phyloP scores from a whole-genome alignment of 768 basidiomycete genomes.

The Boletus rubropictus region DNA sequence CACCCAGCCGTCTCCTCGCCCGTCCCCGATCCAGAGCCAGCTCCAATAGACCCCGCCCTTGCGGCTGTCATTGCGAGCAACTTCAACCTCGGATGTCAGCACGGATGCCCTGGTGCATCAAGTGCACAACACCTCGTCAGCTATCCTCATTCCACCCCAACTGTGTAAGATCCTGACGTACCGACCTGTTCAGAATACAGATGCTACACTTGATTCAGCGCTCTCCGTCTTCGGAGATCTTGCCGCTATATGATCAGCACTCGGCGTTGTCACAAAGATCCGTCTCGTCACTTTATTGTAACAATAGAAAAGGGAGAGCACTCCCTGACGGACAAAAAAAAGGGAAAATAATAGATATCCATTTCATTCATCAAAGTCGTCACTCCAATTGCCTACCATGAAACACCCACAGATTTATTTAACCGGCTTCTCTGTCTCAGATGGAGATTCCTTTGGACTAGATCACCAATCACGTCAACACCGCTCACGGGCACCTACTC shows the following conservation, averaged over 20 bases:
- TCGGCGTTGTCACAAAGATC: not conserved
- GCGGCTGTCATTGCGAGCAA: conserved; percentile 20
- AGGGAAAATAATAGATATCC: not conserved
- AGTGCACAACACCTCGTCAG: conserved; percentile 22
- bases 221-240: conserved; percentile 20
- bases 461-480: conserved; percentile 5
- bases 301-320: conserved; percentile 2
- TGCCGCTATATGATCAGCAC: conserved; percentile 7
- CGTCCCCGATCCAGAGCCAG: conserved; percentile 18
- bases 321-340: no score
- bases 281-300: conserved; percentile 16
- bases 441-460: conserved; percentile 3
- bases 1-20: conserved; percentile 21
- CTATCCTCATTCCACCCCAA: not conserved
- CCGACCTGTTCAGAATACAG: conserved; percentile 10
- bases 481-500: not conserved
- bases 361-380: conserved; percentile 1
- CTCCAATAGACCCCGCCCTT: conserved; percentile 21
- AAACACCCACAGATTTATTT: not conserved
- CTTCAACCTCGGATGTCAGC: conserved; percentile 18
- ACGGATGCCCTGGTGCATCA: conserved; percentile 19
- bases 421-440: not conserved
- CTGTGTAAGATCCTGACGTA: not conserved
- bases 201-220: conserved; percentile 18
- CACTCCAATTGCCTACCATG: not conserved